phyloP scores from a whole-genome alignment of 2,329 filamentous ascomycete genomes.

The Sporothrix pseudoabietina region DNA sequence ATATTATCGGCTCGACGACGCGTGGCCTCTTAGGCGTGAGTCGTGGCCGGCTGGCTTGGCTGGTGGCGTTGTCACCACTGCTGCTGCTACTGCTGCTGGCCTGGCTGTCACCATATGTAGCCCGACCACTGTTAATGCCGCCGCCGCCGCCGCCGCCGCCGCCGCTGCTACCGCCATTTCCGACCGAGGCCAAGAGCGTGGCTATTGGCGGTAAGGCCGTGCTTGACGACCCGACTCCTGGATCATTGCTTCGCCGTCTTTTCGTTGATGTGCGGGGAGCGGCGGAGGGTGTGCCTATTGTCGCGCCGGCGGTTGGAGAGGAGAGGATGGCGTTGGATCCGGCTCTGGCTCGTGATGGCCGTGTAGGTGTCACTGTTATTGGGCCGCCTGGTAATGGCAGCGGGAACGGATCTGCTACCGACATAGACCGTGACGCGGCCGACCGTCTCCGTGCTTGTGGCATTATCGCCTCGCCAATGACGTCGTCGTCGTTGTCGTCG shows the following conservation, averaged over 20 bases:
- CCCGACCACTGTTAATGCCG: neutral
- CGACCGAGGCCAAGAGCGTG: slow-evolving; percentile 6
- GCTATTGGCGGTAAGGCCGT: neutral
- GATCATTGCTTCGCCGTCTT: slow-evolving; percentile 17
- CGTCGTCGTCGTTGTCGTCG: neutral
- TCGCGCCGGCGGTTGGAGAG: neutral
- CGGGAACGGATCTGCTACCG: neutral
- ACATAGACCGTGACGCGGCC: neutral
- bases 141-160: neutral
- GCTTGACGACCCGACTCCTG: neutral
- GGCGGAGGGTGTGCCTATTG: neutral
- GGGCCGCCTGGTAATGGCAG: neutral
- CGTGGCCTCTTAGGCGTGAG: slow-evolving; percentile 24
- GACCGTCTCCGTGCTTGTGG: slow-evolving; percentile 27
- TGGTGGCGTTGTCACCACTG: neutral
- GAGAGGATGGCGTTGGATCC: neutral
- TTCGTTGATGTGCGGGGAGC: slow-evolving; percentile 15
- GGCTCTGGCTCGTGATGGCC: neutral
- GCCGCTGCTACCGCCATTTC: slow-evolving; percentile 1
- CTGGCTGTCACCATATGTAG: neutral
- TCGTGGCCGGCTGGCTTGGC: slow-evolving; percentile 13
- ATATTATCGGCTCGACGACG: neutral
- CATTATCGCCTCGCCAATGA: slow-evolving; percentile 19
- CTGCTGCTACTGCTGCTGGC: slow-evolving; percentile 14
- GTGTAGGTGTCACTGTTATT: neutral